Evolutionary conservation across 2,329 filamentous ascomycete species (phyloP), one percentile per base, ranked within the genome.

Genomic region (Colletotrichum cordylinicola): DNA sequence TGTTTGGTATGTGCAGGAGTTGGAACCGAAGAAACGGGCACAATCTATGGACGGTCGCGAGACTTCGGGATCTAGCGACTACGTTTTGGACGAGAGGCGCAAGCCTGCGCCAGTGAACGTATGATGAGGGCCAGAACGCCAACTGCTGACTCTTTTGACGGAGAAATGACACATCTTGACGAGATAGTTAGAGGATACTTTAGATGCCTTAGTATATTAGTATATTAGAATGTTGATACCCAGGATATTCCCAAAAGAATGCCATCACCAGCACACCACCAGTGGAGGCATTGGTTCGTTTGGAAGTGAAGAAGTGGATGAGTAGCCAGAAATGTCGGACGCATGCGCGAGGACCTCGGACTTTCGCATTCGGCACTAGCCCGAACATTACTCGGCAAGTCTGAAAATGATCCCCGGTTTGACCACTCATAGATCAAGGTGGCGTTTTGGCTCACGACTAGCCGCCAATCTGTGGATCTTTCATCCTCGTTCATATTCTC

Each of bases 401-500:
- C 43, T 48, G 9, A 13, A 9, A 48, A 4, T 48, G 24, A 27
- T 4, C 43, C 43, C 43, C 18, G 12, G 18, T 10, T 21, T 12
- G 43, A 4, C 43, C 43, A 48, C n/a, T 48, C 43, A 21, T 4
- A 48, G n/a, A 21, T 48, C n/a, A 48, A 1, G 10, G 43, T 8
- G 43, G 43, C n/a, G 43, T 6, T 21, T 21, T 48, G 43, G 43
- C 18, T 0, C n/a, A 48, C 3, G n/a, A 48, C 2, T 48, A 48
- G 18, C 43, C 6, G 43, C 43, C 18, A 33, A 21, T 21, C 18
- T 21, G 43, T 21, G 18, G 43, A 4, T 6, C 10, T 48, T 48
- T 48, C 10, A 72, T 82, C 81, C 6, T 82, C 81, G 8, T 79
- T 48, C 5, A 10, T 21, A 2, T 48, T 13, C 78, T 4, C 79